Evolutionary conservation across 225 moss, liverwort and hornwort species (phyloP).

Genomic region (Asterella californica): DNA sequence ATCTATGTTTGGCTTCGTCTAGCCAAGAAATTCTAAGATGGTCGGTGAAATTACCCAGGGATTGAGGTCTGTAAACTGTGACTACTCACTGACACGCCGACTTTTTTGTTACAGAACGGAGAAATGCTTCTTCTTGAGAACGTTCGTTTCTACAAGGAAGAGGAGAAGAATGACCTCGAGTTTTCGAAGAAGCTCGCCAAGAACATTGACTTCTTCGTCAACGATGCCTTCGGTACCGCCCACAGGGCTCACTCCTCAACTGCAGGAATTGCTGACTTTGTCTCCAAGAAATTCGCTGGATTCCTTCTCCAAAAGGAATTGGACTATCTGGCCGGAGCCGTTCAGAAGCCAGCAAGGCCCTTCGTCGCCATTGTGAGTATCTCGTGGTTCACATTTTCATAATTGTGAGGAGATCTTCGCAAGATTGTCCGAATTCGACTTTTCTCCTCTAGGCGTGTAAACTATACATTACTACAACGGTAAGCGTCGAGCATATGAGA

Average conservation of each 20-base stretch:
- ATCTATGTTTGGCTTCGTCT: neutral
- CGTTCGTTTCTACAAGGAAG: constrained; percentile 93
- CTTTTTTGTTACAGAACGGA: constrained; percentile 44
- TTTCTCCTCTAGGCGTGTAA: neutral
- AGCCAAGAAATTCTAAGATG: neutral
- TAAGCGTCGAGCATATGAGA: neutral
- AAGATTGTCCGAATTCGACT: neutral
- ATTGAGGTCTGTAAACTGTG: neutral
- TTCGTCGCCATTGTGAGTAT: constrained; percentile 84
- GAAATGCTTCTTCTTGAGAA: constrained; percentile 81
- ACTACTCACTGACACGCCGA: neutral
- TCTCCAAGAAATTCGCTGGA: constrained; percentile 65
- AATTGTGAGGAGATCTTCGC: neutral
- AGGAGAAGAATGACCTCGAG: constrained; percentile 78
- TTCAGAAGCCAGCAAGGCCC: constrained; percentile 64
- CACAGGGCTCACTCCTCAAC: constrained; percentile 94
- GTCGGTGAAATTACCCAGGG: neutral
- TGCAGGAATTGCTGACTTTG: constrained; percentile 70
- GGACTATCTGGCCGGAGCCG: constrained; percentile 72
- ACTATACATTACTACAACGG: neutral
- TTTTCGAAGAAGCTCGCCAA: constrained; percentile 76
- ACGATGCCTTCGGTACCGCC: constrained; percentile 95
- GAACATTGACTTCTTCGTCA: constrained; percentile 70
- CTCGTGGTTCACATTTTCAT: neutral
- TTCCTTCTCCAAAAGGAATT: constrained; percentile 85